Conservation (phyloP, 768 basidiomycete genomes). For the Suillus brevipes region DNA sequence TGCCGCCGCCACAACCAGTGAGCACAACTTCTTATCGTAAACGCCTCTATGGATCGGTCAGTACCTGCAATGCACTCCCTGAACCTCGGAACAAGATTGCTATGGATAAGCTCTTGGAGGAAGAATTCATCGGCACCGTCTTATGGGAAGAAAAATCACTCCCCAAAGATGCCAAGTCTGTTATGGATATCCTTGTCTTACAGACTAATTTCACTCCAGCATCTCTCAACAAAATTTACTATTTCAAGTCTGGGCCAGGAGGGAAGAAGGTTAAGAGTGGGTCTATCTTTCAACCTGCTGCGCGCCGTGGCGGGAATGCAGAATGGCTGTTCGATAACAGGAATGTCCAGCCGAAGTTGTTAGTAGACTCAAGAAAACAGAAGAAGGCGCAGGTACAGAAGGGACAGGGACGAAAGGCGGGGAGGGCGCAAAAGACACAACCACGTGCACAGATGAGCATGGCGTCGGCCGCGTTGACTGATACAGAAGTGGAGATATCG, state of each 20-base stretch:
- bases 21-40: not conserved
- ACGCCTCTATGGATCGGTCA: not conserved
- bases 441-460: not conserved
- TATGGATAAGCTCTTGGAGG: not conserved
- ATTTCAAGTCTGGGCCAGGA: not conserved
- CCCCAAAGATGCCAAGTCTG: not conserved
- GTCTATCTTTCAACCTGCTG: not conserved
- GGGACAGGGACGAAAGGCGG: not conserved
- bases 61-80: not conserved
- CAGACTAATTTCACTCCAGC: not conserved
- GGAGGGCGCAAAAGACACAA: not conserved
- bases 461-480: not conserved
- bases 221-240: not conserved
- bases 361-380: not conserved
- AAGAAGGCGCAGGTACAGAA: not conserved
- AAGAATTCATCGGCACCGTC: not conserved
- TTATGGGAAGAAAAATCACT: not conserved
- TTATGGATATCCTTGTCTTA: not conserved
- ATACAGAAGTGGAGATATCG: not conserved
- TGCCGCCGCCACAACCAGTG: not conserved
- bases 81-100: not conserved
- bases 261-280: not conserved
- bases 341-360: not conserved
- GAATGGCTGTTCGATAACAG: not conserved
- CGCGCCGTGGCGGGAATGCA: not conserved